Percentiles rank a stretch among this genome's conserved stretches.
These are phyloP conservation scores for Haematococcus lacustris DNA, from an alignment of 139 green algal species.

Conservation along the genomic window DNA sequence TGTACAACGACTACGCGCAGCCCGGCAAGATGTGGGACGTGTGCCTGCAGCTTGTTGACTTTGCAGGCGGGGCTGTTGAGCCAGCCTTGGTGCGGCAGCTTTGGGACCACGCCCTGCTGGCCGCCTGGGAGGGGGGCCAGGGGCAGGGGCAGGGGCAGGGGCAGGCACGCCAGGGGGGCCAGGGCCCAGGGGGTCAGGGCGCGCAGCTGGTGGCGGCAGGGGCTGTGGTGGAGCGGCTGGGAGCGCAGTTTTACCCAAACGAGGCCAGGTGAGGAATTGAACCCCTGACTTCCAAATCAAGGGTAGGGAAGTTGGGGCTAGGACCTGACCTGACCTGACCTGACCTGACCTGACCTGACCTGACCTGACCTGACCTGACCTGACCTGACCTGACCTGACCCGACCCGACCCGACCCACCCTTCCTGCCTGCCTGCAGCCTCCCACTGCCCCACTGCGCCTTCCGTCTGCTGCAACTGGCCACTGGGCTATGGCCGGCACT, in stretches of 20 bases:
- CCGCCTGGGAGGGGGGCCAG: constrained; percentile 1
- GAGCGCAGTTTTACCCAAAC: constrained; percentile 52
- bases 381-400: constrained; percentile 2
- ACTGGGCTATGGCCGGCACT: constrained; percentile 57
- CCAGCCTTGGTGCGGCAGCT: constrained; percentile 50
- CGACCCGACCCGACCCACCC: background rate
- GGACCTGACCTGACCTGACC: background rate
- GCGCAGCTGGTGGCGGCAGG: constrained; percentile 31
- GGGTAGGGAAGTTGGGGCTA: background rate
- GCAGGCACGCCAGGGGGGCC: background rate
- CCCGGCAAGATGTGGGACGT: constrained; percentile 58
- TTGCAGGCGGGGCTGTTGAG: constrained; percentile 39
- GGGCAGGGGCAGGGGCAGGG: background rate
- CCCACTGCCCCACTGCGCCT: constrained; percentile 51
- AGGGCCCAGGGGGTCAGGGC: background rate
- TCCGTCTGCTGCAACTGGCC: constrained; percentile 66
- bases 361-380: background rate
- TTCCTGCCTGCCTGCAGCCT: constrained; percentile 24
- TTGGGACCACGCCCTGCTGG: constrained; percentile 73
- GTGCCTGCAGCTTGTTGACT: constrained; percentile 69
- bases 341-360: background rate
- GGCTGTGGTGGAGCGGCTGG: constrained; percentile 34
- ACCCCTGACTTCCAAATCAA: background rate
- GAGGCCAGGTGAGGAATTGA: constrained; percentile 33
- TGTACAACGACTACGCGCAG: constrained; percentile 79